Conservation (phyloP, 2,329 filamentous ascomycete species). For the Cladosporium sp. region DNA sequence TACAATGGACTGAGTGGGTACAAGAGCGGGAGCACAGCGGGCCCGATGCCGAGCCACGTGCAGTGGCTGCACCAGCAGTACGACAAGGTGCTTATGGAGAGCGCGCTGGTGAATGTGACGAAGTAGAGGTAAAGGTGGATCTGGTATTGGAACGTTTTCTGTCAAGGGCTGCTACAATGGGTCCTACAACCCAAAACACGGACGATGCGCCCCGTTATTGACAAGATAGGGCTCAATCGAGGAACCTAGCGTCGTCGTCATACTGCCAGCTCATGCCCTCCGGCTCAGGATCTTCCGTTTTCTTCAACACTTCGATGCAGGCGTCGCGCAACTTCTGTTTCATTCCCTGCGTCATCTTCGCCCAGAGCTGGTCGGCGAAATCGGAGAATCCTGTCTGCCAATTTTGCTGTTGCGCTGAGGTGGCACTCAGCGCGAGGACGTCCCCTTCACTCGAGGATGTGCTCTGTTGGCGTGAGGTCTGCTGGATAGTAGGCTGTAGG, state of each 20-base stretch:
- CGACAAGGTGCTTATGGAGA: slow-evolving; percentile 52
- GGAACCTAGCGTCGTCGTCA: slow-evolving; percentile 26
- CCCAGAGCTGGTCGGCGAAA: slow-evolving; percentile 18
- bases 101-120: slow-evolving; percentile 37
- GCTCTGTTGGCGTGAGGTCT: neutral
- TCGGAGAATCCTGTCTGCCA: slow-evolving; percentile 15
- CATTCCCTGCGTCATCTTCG: slow-evolving; percentile 17
- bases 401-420: slow-evolving; percentile 7
- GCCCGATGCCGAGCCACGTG: slow-evolving; percentile 43
- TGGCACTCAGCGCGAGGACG: neutral
- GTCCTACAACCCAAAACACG: no score
- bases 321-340: slow-evolving; percentile 23
- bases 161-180: neutral
- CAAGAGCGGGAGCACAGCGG: slow-evolving; percentile 29
- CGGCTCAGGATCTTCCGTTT: slow-evolving; percentile 19
- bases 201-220: no score
- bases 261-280: slow-evolving; percentile 16
- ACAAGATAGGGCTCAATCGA: slow-evolving; percentile 19
- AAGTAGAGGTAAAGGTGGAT: slow-evolving; percentile 13
- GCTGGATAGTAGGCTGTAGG: neutral
- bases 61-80: slow-evolving; percentile 51
- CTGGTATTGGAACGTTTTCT: neutral
- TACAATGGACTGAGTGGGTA: slow-evolving; percentile 43
- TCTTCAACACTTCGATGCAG: slow-evolving; percentile 23
- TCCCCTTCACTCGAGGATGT: neutral